These are phyloP conservation scores for Stephanodiscus triporus DNA, from an alignment of 108 stramenopile genomes.

Conservation along the genomic window DNA sequence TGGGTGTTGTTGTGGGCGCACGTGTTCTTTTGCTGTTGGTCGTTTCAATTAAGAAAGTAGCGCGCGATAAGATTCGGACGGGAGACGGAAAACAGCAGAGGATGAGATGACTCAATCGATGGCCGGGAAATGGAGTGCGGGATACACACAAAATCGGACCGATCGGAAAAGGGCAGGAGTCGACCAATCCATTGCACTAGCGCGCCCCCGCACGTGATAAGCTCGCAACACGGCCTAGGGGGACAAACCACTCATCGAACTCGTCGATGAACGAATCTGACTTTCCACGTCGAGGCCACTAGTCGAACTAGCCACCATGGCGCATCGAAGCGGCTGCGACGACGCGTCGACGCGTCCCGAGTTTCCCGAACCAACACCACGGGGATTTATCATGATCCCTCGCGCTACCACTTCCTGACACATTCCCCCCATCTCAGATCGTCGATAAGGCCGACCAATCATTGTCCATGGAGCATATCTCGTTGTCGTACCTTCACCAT, in stretches of 20 bases:
- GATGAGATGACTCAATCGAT: not conserved
- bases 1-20: slow-evolving; percentile 92
- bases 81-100: not conserved
- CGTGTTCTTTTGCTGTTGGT: slow-evolving; percentile 92
- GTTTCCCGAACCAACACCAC: not conserved
- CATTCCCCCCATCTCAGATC: not conserved
- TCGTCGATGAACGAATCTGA: not conserved
- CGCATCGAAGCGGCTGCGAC: not conserved
- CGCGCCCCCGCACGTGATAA: not conserved
- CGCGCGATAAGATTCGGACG: not conserved
- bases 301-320: not conserved
- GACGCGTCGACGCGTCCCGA: not conserved
- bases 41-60: slow-evolving; percentile 2
- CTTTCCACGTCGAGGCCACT: not conserved
- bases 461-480: not conserved
- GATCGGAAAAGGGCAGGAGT: not conserved
- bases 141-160: not conserved
- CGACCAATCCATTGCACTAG: not conserved
- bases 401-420: not conserved
- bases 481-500: slow-evolving; percentile 17
- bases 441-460: not conserved
- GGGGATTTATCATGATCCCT: not conserved
- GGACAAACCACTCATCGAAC: not conserved
- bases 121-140: not conserved
- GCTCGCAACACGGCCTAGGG: not conserved